Percentiles rank a stretch among this genome's conserved stretches.
These are phyloP conservation scores for Williopsis jadinii DNA, from an alignment of 1,139 yeast species.

Conservation along the genomic window DNA sequence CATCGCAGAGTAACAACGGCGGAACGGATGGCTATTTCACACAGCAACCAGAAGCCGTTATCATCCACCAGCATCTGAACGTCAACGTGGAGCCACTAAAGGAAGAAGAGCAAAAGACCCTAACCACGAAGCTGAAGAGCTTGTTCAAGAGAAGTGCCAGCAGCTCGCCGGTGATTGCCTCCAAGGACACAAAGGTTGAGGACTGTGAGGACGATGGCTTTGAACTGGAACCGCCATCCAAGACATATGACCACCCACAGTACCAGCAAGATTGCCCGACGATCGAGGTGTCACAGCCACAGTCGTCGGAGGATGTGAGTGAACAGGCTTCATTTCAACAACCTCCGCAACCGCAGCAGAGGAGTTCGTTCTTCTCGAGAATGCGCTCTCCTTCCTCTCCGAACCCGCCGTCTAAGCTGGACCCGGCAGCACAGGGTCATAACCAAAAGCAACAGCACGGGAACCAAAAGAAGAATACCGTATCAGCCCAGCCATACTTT, in stretches of 20 bases:
- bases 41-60: conserved; percentile 6
- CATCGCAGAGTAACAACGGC: background rate
- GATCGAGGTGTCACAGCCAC: conserved; percentile 7
- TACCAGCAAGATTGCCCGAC: conserved; percentile 8
- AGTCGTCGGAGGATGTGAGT: conserved; percentile 7
- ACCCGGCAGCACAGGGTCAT: background rate
- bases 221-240: conserved; percentile 10
- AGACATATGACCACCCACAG: conserved; percentile 10
- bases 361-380: conserved; percentile 10
- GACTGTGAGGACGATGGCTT: conserved; percentile 2
- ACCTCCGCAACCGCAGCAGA: conserved; percentile 1
- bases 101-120: conserved; percentile 12
- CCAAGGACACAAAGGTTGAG: conserved; percentile 6
- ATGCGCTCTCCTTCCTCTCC: conserved; percentile 35
- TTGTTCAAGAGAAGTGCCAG: conserved; percentile 17
- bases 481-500: conserved; percentile 42
- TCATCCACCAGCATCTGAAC: conserved; percentile 8
- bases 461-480: conserved; percentile 20
- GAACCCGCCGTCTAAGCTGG: conserved; percentile 13
- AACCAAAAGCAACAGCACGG: background rate
- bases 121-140: conserved; percentile 17
- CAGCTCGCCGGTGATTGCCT: conserved; percentile 10
- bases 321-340: conserved; percentile 1
- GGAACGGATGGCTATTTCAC: conserved; percentile 2
- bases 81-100: conserved; percentile 6